phyloP scores from a whole-genome alignment of 1,139 yeast species.

The Magnusiomyces magnusii region DNA sequence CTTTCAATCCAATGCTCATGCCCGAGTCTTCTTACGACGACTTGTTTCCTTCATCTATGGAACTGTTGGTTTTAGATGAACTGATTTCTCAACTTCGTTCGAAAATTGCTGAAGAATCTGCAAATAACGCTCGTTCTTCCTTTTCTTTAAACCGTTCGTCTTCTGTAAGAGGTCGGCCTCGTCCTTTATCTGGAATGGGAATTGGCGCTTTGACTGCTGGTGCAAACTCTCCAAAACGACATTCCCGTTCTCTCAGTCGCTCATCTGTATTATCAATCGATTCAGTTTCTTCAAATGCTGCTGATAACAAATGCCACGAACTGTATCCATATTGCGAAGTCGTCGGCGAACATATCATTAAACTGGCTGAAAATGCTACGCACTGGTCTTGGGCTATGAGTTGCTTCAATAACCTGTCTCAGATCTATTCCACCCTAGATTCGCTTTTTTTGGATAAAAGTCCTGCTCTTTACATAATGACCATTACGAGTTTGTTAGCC shows the following conservation, averaged over 20 bases:
- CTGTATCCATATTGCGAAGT: constrained; percentile 5
- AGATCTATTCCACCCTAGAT: constrained; percentile 6
- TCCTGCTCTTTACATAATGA: not conserved
- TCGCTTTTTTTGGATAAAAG: not conserved
- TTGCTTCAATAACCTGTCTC: constrained; percentile 9
- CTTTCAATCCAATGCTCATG: not conserved
- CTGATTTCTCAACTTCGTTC: constrained; percentile 4
- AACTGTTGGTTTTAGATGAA: constrained; percentile 11
- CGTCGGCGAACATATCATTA: constrained; percentile 14
- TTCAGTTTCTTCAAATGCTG: not conserved
- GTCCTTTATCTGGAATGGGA: constrained; percentile 3
- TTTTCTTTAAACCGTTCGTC: not conserved
- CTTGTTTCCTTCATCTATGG: constrained; percentile 12
- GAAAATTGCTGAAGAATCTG: constrained; percentile 3
- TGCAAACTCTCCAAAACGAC: not conserved
- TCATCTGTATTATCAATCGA: not conserved
- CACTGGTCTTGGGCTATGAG: constrained; percentile 15
- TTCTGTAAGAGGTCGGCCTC: not conserved
- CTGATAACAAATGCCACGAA: not conserved
- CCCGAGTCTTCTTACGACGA: constrained; percentile 3
- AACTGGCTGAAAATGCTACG: constrained; percentile 13
- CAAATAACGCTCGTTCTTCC: not conserved
- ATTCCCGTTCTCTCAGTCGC: not conserved
- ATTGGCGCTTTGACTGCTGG: not conserved
- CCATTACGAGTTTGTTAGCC: constrained; percentile 4